Percentiles rank a stretch among this genome's conserved stretches.
These are phyloP conservation scores for Paramecium primaurelia DNA, from an alignment of 73 alveolate species.

Conservation along the genomic window DNA sequence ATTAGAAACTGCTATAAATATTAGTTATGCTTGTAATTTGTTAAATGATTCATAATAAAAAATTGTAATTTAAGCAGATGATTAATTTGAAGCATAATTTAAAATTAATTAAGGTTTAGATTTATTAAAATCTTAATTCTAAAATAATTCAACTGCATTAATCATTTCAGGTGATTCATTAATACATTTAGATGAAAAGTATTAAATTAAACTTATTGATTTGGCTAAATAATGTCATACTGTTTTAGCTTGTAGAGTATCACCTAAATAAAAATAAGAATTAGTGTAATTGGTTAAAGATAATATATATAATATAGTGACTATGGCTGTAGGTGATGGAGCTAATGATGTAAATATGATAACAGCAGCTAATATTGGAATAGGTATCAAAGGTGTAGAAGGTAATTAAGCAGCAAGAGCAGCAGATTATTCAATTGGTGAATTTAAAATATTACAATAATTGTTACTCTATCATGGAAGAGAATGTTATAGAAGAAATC, in stretches of 20 bases:
- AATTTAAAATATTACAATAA: constrained; percentile 80
- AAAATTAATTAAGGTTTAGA: not conserved
- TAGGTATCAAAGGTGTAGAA: constrained; percentile 79
- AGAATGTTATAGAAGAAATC: constrained; percentile 82
- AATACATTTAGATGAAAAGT: not conserved
- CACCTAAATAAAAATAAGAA: constrained; percentile 78
- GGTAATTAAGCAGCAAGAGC: constrained; percentile 84
- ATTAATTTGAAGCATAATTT: constrained; percentile 61
- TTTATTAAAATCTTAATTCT: not conserved
- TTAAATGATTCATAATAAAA: constrained; percentile 51
- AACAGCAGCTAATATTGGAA: constrained; percentile 79
- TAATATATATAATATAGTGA: constrained; percentile 28
- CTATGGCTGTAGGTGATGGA: constrained; percentile 86
- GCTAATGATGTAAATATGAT: constrained; percentile 83
- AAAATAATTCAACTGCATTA: not conserved
- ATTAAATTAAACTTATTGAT: not conserved
- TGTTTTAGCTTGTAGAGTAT: constrained; percentile 74
- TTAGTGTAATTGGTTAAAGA: constrained; percentile 74
- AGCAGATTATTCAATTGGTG: constrained; percentile 80
- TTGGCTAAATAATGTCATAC: constrained; percentile 38
- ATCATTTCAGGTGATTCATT: constrained; percentile 12
- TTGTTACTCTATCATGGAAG: constrained; percentile 98
- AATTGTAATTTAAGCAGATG: constrained; percentile 56
- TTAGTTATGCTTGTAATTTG: constrained; percentile 72
- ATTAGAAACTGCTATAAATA: constrained; percentile 96